Evolutionary conservation across 2,329 filamentous ascomycete species (phyloP), one percentile per base, ranked within the genome.

Genomic region (Neofusicoccum laricinum): DNA sequence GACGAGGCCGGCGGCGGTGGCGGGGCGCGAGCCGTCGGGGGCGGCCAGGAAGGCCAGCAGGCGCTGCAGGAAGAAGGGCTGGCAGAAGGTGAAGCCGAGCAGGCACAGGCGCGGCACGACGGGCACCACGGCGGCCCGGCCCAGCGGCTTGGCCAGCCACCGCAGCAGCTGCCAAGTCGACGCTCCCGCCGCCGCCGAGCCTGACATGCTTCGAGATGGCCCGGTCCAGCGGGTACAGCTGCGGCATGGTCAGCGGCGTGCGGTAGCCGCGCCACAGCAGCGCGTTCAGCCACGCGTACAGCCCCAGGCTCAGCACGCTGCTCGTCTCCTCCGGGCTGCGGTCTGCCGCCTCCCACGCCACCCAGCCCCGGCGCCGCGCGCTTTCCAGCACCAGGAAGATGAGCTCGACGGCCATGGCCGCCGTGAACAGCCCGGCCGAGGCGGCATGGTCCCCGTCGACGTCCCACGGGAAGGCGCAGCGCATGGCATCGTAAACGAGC

Each of bases 281-380:
- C 2, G 78, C 76, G 64, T 82, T 85, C 57, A 86, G 71, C 84
- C 84, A 86, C 75, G 78, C 81, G 68, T 86, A 86, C 12, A 84
- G 72, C 0, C 72, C 73, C 48, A 77, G 75, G 65, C 76, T 84
- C 67, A 81, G 81, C n/a, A 84, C 73, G 2, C 83, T 79, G 51
- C 80, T 82, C 2, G 81, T 85, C 2, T 80, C 80, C 68, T 88
- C 85, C 0, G 77, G 79, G 1, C 84, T 82, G 46, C 76, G 78
- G 2, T 69, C 66, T 1, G 73, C 71, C 51, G 78, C 81, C 25
- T 77, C 72, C 2, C 71, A 66, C 14, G 76, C 71, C 2, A 84
- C 71, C 4, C 81, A 73, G 3, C 68, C 67, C 49, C 76, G 70
- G 68, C 85, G 85, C 30, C 81, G 77, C 7, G 73, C 68, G 2